phyloP scores from a whole-genome alignment of 2,329 filamentous ascomycete species.

The Rugonectria rugulosa region DNA sequence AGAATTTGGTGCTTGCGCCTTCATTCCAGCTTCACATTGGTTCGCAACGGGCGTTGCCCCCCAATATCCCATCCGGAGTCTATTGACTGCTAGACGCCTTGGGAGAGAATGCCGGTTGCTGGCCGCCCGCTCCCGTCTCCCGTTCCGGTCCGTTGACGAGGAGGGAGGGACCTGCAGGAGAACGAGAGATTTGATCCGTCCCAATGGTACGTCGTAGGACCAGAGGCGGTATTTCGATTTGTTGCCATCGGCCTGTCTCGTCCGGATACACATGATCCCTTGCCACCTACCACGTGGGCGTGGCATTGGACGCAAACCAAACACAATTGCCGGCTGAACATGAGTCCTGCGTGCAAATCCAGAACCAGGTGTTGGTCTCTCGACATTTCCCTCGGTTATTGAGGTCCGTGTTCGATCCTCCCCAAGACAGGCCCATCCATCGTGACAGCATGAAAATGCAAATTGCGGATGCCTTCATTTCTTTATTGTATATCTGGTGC shows the following conservation, averaged over 20 bases:
- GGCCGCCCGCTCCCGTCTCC: conserved; percentile 22
- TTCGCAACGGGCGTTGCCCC: neutral
- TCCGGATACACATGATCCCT: too few species aligned
- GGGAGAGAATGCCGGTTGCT: conserved; percentile 1
- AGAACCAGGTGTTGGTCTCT: too few species aligned
- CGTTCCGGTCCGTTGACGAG: conserved; percentile 25
- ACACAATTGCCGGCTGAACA: conserved; percentile 9
- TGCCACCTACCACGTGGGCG: conserved; percentile 33
- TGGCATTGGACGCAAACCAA: conserved; percentile 29
- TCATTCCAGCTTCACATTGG: neutral
- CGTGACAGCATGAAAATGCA: too few species aligned
- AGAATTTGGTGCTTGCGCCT: neutral
- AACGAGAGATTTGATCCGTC: neutral
- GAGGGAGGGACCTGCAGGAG: neutral
- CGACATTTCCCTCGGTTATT: too few species aligned
- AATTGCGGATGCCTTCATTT: too few species aligned
- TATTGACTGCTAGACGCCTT: neutral
- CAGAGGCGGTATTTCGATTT: neutral
- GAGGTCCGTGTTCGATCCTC: too few species aligned
- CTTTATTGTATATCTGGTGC: too few species aligned
- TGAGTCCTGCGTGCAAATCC: too few species aligned
- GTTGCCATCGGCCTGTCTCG: neutral
- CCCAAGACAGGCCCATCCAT: too few species aligned
- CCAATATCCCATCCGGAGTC: neutral
- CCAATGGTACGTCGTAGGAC: neutral